Percentiles rank a stretch among this genome's conserved stretches.
Conservation (phyloP, 306 rosid species). For the Vigna reflexopilosa region DNA sequence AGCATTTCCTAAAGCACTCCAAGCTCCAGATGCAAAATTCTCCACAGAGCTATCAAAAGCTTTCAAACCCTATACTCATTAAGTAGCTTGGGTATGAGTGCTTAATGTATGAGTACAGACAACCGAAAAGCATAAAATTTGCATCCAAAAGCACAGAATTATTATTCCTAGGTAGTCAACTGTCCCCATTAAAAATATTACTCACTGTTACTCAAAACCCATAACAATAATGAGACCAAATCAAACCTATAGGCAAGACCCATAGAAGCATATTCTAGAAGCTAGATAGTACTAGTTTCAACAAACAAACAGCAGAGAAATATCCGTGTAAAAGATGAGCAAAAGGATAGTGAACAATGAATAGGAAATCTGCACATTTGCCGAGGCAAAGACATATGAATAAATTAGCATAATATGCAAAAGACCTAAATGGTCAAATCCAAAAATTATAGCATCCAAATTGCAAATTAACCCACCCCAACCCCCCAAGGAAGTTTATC, state of each 20-base stretch:
- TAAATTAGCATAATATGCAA: background rate
- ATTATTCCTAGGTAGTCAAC: background rate
- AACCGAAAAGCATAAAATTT: conserved; percentile 17
- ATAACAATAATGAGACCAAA: conserved; percentile 20
- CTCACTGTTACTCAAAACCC: conserved; percentile 20
- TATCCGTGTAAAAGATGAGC: conserved; percentile 7
- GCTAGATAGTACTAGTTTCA: conserved; percentile 10
- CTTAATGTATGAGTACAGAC: conserved; percentile 30
- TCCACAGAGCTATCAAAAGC: conserved; percentile 91
- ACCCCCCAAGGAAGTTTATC: background rate
- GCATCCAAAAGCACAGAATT: conserved; percentile 27
- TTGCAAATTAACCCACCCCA: background rate
- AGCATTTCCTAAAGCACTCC: conserved; percentile 92
- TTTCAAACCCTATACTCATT: conserved; percentile 71
- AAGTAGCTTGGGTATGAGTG: conserved; percentile 26
- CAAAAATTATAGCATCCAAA: conserved; percentile 19
- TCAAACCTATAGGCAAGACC: background rate
- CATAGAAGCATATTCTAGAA: conserved; percentile 34
- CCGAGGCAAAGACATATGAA: conserved; percentile 23
- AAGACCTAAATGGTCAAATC: conserved; percentile 31
- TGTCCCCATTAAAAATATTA: conserved; percentile 6
- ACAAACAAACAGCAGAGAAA: conserved; percentile 14
- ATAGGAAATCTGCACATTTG: conserved; percentile 21
- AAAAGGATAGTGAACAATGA: background rate
- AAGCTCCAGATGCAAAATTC: conserved; percentile 95